Base-by-base conservation (phyloP, 768 basidiomycete species). In the Macrolepiota albuminosa region DNA sequence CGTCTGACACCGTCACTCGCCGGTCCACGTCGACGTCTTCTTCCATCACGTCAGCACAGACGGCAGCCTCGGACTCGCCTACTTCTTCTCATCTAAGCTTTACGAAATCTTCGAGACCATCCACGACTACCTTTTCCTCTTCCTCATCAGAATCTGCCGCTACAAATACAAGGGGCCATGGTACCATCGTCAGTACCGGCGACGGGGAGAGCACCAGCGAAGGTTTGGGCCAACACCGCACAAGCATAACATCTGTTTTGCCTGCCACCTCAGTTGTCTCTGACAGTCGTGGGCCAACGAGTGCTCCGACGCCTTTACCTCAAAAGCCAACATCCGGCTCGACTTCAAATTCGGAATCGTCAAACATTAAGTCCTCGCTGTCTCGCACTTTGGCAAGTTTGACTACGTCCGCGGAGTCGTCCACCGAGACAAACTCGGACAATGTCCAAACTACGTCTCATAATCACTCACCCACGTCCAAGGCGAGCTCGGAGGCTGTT, bases 1-100 rank as follows among this genome's bases (percentile, higher is more conserved):
- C 46, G 40, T 24, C 34, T 6, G 18, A 18, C 29, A 34, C 26
- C 26, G 2, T 16, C 42, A 54, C 45, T 36, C 18, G 29, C 10
- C 57, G 18, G 3, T 37, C 57, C 34, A 29, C 59, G 53, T 24
- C 46, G 14, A 42, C 52, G 5, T 48, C 59, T 16, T 55, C 59
- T 49, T 37, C 51, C 43, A 61, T 51, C 56, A 57, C 60, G 53
- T 57, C 53, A 57, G 34, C 61, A 52, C 56, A 61, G 40, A 56
- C 43, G 24, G 54, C 53, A 54, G 1, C 59, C 51, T 56, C 57
- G 33, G 57, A 64, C 34, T 50, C 37, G 6, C 6, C 48, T 1
- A 24, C 49, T n/a, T 45, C 49, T 29, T 40, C 60, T 26, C 3
- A 51, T 36, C n/a, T 6, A 11, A 45, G 46, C 50, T n/a, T 9